Evolutionary conservation across 2,329 filamentous ascomycete species (phyloP), one percentile per base, ranked within the genome.

Genomic region (Penicillium sp.): DNA sequence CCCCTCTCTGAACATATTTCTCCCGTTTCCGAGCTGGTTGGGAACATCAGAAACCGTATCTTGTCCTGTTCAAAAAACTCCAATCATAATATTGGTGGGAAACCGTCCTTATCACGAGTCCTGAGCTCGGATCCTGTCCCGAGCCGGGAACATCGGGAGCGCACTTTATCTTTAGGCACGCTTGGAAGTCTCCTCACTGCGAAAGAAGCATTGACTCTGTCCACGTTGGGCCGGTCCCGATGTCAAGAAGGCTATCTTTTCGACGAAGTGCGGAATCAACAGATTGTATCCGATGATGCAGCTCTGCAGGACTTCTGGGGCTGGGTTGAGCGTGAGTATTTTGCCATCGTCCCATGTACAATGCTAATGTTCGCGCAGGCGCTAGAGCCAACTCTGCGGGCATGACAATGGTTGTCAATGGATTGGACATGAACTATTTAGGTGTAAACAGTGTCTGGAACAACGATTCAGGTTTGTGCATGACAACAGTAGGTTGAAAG

Each of bases 381-480:
- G 62, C 68, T 20, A 61, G 60, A 16, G 47, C 45, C 10, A 59
- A 65, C 32, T 66, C 67, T 25, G 50, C 65, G 28, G 64, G 69
- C 20, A 65, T 71, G 20, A 71, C 70, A 6, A 79, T 81, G 74
- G 66, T 76, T 8, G 65, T 72, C 15, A 70, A 73, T 32, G 67
- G 67, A 1, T 59, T 80, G 11, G 79, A 82, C 51, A 57, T 82
- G 35, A 79, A 75, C 50, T 82, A 76, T 51, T 56, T 81, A 13
- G 79, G 79, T 2, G 69, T 82, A 8, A 68, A 68, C 43, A 71
- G 69, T 26, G 68, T 81, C 10, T 81, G 77, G 76, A 72, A 68
- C 32, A 73, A 75, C 48, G 72, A 73, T 30, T 57, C 79, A 15
- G 72, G 73, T 62, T 65, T 51, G 59, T 37, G 10, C 37, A 12